These are phyloP conservation scores for Neonothopanus nambi DNA, from an alignment of 1,284 basidiomycete species.

Conservation along the genomic window DNA sequence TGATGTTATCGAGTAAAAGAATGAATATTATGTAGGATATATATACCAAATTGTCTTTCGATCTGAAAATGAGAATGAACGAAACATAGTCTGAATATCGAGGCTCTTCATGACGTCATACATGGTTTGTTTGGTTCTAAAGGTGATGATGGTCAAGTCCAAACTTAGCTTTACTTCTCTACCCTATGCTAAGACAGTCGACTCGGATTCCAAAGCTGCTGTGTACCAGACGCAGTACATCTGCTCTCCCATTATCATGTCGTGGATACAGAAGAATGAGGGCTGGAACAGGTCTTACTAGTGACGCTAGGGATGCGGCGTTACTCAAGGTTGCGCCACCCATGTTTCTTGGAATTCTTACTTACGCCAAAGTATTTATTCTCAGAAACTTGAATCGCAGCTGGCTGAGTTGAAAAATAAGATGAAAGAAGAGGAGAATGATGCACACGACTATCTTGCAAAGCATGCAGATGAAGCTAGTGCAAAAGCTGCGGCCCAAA, in stretches of 20 bases:
- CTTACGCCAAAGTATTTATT: not conserved
- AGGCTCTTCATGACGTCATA: too few relatives aligned
- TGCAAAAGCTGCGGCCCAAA: slow-evolving; percentile 7
- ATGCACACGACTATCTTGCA: slow-evolving; percentile 22
- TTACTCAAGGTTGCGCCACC: slow-evolving; percentile 1
- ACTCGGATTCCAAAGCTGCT: too few relatives aligned
- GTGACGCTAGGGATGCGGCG: slow-evolving; percentile 10
- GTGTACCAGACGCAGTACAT: too few relatives aligned
- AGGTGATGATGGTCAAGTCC: too few relatives aligned
- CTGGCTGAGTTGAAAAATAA: slow-evolving; percentile 26
- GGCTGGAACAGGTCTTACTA: slow-evolving; percentile 3
- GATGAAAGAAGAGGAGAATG: slow-evolving; percentile 28
- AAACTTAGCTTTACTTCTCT: too few relatives aligned
- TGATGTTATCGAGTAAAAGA: not conserved
- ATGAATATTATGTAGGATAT: too few relatives aligned
- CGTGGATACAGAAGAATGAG: slow-evolving; percentile 9
- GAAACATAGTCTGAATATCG: too few relatives aligned
- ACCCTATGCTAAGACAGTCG: too few relatives aligned
- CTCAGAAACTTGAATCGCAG: slow-evolving; percentile 30
- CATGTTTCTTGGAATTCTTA: not conserved
- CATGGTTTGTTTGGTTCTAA: too few relatives aligned
- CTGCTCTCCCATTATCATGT: not conserved
- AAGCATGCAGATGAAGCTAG: slow-evolving; percentile 18
- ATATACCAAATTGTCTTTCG: too few relatives aligned
- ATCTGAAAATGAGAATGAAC: too few relatives aligned